Evolutionary conservation across 768 basidiomycete species (phyloP).

Genomic region (Exsudoporus frostii): DNA sequence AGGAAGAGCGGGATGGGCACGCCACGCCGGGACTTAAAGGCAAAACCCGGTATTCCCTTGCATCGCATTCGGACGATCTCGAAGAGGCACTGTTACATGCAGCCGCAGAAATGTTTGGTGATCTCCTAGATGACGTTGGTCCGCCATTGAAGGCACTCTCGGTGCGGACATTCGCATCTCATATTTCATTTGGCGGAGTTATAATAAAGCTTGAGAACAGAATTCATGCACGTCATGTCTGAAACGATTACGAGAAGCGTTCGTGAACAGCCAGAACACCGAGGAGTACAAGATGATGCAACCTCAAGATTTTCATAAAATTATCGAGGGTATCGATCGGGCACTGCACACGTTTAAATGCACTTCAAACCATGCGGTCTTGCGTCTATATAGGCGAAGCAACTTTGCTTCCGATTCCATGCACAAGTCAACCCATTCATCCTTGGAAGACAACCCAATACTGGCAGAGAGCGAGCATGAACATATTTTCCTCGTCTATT

Average conservation of each 20-base stretch:
- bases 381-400: conserved; percentile 66
- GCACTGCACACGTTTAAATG: conserved; percentile 74
- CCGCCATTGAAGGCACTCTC: conserved; percentile 73
- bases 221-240: conserved; percentile 58
- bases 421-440: conserved; percentile 15
- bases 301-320: conserved; percentile 59
- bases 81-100: conserved; percentile 38
- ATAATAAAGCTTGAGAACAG: conserved; percentile 34
- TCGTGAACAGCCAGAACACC: conserved; percentile 42
- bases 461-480: conserved; percentile 62
- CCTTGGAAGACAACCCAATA: conserved; percentile 32
- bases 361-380: conserved; percentile 79
- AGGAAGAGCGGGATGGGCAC: conserved; percentile 14
- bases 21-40: conserved; percentile 18
- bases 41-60: conserved; percentile 28
- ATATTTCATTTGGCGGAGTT: not conserved
- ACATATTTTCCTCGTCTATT: conserved; percentile 85
- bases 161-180: conserved; percentile 39
- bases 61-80: conserved; percentile 43
- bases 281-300: conserved; percentile 36
- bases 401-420: conserved; percentile 28
- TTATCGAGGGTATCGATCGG: conserved; percentile 63
- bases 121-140: conserved; percentile 74
- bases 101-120: conserved; percentile 73
- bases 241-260: conserved; percentile 61